phyloP scores from a whole-genome alignment of 2,329 filamentous ascomycete genomes.

The Domatiomyces catenatus region DNA sequence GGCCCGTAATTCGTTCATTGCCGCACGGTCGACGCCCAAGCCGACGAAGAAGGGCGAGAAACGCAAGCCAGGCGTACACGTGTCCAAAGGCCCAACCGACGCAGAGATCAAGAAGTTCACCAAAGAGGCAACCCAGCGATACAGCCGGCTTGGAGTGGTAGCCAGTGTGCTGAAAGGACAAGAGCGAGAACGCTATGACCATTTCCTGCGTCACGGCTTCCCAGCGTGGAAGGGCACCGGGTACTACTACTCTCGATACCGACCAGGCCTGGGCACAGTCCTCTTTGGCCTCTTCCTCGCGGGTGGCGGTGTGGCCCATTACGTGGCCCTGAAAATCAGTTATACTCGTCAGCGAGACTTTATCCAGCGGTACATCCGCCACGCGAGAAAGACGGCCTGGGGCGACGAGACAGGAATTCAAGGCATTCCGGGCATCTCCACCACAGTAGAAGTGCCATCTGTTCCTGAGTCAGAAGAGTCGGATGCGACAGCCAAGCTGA shows the following conservation, averaged over 20 bases:
- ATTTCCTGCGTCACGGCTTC: conserved; percentile 86
- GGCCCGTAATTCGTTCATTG: conserved; percentile 67
- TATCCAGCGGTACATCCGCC: conserved; percentile 76
- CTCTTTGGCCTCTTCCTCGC: conserved; percentile 66
- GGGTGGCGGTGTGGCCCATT: conserved; percentile 74
- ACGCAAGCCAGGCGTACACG: conserved; percentile 46
- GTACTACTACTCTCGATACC: conserved; percentile 93
- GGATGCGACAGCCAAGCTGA: conserved; percentile 45
- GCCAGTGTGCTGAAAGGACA: conserved; percentile 71
- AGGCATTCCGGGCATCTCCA: conserved; percentile 52
- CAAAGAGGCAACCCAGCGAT: conserved; percentile 68
- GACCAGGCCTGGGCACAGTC: conserved; percentile 77
- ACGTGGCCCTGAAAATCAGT: conserved; percentile 66
- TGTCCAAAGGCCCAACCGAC: conserved; percentile 55
- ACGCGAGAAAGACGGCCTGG: conserved; percentile 79
- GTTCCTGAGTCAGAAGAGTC: conserved; percentile 29
- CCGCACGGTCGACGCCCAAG: conserved; percentile 46
- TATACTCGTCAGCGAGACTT: conserved; percentile 88
- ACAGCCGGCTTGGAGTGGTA: conserved; percentile 70
- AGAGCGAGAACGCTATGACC: conserved; percentile 75
- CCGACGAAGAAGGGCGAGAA: conserved; percentile 36
- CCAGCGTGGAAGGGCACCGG: conserved; percentile 93
- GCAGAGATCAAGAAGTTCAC: conserved; percentile 62
- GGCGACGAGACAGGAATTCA: conserved; percentile 57
- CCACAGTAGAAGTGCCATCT: conserved; percentile 21